Evolutionary conservation across 768 basidiomycete species (phyloP), one percentile per base, ranked within the genome.

Genomic region (Cystobasidium tubakii): DNA sequence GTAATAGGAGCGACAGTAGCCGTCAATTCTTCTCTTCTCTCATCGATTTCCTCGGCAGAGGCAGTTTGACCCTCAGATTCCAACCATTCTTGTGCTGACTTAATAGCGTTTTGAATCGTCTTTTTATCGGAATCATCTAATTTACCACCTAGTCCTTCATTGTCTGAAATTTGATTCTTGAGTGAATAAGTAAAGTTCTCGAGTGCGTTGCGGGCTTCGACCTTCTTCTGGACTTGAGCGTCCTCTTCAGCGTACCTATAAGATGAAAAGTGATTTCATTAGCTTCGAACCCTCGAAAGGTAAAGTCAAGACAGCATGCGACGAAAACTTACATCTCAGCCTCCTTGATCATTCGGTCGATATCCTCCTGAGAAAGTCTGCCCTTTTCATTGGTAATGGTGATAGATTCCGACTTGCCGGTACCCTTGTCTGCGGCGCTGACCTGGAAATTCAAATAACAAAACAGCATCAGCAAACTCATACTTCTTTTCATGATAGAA

Each of bases 361-460:
- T 95, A 75, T 44, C 71, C 15, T 73, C 54, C 79, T 82, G 88
- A 60, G 84, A 86, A 27, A 92, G 87, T 83, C 94, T 90, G 55
- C 91, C 92, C 84, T 93, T 94, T 82, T 95, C 92, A 83, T 96
- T 96, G 78, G 87, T 93, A 83, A 96, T 97, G 44, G 91, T 93
- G 82, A 34, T 62, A 53, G 9, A 67, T 53, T 42, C 34, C 0
- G 7, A 85, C 86, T 83, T 80, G 86, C 90, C 83, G 34, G 91
- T 95, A 81, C 90, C 92, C 89, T 95, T 95, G 82, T 96, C 93
- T 42, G 89, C 85, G 15, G 92, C 94, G 55, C 86, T 85, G 66
- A 97, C 66, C 43, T 39, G 6, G 21, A 15, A 43, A 23, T n/a
- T 44, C n/a, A n/a, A n/a, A n/a, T 36, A 29, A 9, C 33, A 36